These are phyloP conservation scores for Sclerotinia trifoliorum DNA, from an alignment of 2,329 filamentous ascomycete genomes.

Conservation along the genomic window DNA sequence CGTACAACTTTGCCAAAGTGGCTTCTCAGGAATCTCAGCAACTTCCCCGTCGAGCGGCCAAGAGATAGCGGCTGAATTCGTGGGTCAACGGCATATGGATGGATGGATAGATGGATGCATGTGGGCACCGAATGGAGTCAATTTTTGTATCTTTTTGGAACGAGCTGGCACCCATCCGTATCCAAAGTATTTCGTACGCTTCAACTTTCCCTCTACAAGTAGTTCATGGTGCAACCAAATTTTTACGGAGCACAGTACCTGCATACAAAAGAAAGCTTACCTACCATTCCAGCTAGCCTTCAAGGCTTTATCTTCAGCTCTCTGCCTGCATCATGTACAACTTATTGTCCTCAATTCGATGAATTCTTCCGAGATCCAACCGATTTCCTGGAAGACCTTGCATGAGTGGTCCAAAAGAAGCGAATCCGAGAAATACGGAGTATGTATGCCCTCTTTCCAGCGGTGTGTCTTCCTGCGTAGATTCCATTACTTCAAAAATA, in stretches of 20 bases:
- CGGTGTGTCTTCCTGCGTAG: slow-evolving; percentile 13
- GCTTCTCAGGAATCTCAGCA: slow-evolving; percentile 5
- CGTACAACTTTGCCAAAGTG: slow-evolving; percentile 14
- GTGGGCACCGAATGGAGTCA: slow-evolving; percentile 3
- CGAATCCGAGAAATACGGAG: slow-evolving; percentile 15
- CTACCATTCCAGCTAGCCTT: background rate
- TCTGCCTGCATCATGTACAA: background rate
- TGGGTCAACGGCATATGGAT: slow-evolving; percentile 8
- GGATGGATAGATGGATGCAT: background rate
- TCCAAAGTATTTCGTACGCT: background rate
- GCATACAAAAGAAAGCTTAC: slow-evolving; percentile 11
- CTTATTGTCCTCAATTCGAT: background rate
- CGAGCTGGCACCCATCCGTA: background rate
- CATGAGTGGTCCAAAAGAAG: slow-evolving; percentile 4
- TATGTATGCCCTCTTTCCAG: background rate
- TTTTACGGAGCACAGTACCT: slow-evolving; percentile 19
- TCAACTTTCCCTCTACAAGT: background rate
- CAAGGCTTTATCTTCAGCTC: slow-evolving; percentile 11
- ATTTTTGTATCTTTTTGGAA: background rate
- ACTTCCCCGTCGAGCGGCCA: background rate
- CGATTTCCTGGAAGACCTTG: slow-evolving; percentile 13
- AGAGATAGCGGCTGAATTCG: slow-evolving; percentile 17
- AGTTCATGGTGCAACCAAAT: background rate
- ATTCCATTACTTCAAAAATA: slow-evolving; percentile 8
- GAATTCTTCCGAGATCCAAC: slow-evolving; percentile 8